phyloP scores from a whole-genome alignment of 2,329 filamentous ascomycete genomes.

The Aspergillus pseudoterreus region DNA sequence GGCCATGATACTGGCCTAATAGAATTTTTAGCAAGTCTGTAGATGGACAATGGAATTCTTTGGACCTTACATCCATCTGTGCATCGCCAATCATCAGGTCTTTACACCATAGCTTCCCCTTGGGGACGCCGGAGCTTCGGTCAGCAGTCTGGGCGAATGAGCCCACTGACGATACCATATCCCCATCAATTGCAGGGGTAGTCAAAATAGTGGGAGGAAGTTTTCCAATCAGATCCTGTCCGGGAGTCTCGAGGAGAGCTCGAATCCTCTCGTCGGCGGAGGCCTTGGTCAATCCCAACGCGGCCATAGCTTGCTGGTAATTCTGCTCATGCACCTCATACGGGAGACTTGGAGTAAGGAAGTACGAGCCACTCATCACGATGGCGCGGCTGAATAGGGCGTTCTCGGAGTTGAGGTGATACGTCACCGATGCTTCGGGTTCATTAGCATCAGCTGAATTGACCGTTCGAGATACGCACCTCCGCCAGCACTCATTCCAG shows the following conservation, averaged over 20 bases:
- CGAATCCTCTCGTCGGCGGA: slow-evolving; percentile 40
- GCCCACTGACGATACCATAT: slow-evolving; percentile 32
- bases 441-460: not conserved
- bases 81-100: slow-evolving; percentile 49
- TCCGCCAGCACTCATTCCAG: slow-evolving; percentile 49
- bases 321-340: slow-evolving; percentile 37
- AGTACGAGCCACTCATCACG: slow-evolving; percentile 42
- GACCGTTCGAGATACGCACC: slow-evolving; percentile 18
- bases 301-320: slow-evolving; percentile 40
- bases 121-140: slow-evolving; percentile 27
- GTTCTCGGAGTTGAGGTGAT: slow-evolving; percentile 34
- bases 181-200: slow-evolving; percentile 42
- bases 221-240: slow-evolving; percentile 40
- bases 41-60: not conserved
- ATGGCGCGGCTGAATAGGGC: slow-evolving; percentile 43
- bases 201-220: slow-evolving; percentile 33
- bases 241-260: slow-evolving; percentile 38
- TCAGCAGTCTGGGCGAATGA: slow-evolving; percentile 22
- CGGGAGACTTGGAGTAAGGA: slow-evolving; percentile 41
- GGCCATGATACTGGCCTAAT: slow-evolving; percentile 26
- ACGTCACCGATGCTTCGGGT: slow-evolving; percentile 24
- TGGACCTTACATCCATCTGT: slow-evolving; percentile 41
- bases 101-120: slow-evolving; percentile 45
- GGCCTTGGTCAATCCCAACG: slow-evolving; percentile 37
- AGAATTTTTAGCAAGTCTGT: not conserved